These are phyloP conservation scores for Verticillium zaregamsianum DNA, from an alignment of 2,329 filamentous ascomycete species.

Conservation along the genomic window DNA sequence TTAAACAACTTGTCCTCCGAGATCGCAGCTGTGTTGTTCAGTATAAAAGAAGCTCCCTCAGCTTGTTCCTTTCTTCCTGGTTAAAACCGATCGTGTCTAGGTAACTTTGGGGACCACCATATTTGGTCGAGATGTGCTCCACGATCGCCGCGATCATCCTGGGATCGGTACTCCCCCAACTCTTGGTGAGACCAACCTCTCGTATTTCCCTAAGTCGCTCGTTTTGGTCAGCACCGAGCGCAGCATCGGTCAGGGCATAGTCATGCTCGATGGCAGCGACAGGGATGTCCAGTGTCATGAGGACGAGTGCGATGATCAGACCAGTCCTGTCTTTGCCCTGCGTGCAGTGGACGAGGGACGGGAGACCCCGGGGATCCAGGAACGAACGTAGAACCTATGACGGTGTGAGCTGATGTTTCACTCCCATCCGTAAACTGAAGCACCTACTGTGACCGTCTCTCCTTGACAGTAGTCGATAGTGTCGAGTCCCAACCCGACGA, in stretches of 20 bases:
- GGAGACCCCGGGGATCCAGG: slow-evolving; percentile 46
- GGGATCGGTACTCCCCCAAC: slow-evolving; percentile 63
- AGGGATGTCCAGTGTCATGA: slow-evolving; percentile 60
- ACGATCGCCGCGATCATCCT: slow-evolving; percentile 60
- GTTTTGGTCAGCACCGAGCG: slow-evolving; percentile 56
- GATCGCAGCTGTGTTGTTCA: slow-evolving; percentile 17
- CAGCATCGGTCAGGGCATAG: slow-evolving; percentile 62
- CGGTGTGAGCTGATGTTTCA: neutral
- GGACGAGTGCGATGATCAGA: slow-evolving; percentile 61
- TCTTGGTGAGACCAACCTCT: slow-evolving; percentile 67
- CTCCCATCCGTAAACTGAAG: neutral
- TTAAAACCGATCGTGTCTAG: slow-evolving; percentile 58
- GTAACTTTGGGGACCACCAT: slow-evolving; percentile 66
- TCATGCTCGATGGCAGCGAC: slow-evolving; percentile 62
- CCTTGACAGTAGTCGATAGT: slow-evolving; percentile 63
- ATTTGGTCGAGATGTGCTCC: slow-evolving; percentile 52
- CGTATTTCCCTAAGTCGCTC: slow-evolving; percentile 64
- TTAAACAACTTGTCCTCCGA: neutral
- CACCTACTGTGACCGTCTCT: slow-evolving; percentile 49
- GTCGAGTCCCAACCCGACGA: slow-evolving; percentile 65
- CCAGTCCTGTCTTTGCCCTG: slow-evolving; percentile 87
- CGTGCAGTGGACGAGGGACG: slow-evolving; percentile 75
- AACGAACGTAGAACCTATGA: slow-evolving; percentile 44
- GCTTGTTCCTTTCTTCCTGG: slow-evolving; percentile 30
- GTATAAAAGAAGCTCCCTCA: slow-evolving; percentile 39